Evolutionary conservation across 108 stramenopile genomes (phyloP).

Genomic region (Stephanodiscus triporus): DNA sequence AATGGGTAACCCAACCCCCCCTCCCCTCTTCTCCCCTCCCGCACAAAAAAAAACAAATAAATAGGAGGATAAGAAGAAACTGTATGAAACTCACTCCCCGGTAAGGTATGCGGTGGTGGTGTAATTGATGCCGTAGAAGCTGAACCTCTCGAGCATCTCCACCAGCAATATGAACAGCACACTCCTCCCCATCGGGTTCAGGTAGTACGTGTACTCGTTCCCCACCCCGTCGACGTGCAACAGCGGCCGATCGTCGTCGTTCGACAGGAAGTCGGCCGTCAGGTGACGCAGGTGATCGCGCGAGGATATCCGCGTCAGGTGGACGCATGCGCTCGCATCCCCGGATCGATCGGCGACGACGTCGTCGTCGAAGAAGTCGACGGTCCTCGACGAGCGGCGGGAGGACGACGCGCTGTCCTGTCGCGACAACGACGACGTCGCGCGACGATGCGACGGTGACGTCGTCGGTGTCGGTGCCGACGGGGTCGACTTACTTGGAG

Average conservation of each 20-base stretch:
- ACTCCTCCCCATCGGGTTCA: constrained; percentile 68
- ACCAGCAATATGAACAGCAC: constrained; percentile 81
- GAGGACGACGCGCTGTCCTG: neutral
- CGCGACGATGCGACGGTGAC: neutral
- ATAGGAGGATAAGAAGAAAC: neutral
- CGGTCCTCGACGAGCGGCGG: neutral
- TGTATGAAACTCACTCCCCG: constrained; percentile 52
- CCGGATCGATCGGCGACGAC: no score
- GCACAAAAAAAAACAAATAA: neutral
- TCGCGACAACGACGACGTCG: neutral
- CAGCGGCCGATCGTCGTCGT: constrained; percentile 42
- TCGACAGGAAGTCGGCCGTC: constrained; percentile 24
- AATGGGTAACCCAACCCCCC: no score
- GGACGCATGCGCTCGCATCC: neutral
- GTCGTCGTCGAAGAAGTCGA: neutral
- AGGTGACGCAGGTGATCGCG: constrained; percentile 27
- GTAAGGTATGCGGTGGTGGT: constrained; percentile 85
- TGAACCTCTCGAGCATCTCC: constrained; percentile 84
- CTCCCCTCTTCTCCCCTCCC: neutral
- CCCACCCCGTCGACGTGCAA: constrained; percentile 63
- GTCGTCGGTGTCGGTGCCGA: constrained; percentile 23
- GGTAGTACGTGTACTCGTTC: constrained; percentile 55
- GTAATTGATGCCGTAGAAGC: constrained; percentile 85
- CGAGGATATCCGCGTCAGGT: constrained; percentile 34
- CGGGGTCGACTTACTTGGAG: no score